These are phyloP conservation scores for Penicillium occitanis DNA, from an alignment of 2,329 filamentous ascomycete genomes.

Conservation along the genomic window DNA sequence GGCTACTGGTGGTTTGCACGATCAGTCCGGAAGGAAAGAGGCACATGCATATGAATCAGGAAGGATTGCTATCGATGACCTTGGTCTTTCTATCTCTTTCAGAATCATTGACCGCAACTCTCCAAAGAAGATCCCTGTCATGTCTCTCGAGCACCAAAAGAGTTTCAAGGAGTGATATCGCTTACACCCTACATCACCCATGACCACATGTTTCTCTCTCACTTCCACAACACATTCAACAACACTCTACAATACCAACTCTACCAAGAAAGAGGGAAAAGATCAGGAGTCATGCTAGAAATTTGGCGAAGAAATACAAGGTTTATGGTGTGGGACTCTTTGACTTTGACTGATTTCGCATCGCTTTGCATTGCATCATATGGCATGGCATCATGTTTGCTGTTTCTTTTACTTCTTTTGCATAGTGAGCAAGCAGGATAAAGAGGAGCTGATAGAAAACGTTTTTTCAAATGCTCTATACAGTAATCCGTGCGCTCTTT, in stretches of 20 bases:
- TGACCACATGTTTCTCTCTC: too few relatives aligned
- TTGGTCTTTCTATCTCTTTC: not conserved
- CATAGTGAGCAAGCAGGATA: constrained; percentile 16
- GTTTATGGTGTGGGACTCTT: constrained; percentile 3
- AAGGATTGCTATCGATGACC: not conserved
- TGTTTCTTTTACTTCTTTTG: not conserved
- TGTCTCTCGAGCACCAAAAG: not conserved
- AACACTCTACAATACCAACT: not conserved
- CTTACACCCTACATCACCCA: not conserved
- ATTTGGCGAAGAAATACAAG: not conserved
- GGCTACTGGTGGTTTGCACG: not conserved
- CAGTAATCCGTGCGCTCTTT: constrained; percentile 6
- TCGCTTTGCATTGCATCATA: constrained; percentile 13
- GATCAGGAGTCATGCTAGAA: constrained; percentile 5
- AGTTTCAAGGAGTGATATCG: not conserved
- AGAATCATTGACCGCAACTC: not conserved
- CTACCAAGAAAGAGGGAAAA: not conserved
- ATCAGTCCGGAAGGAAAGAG: not conserved
- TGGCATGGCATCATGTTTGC: constrained; percentile 8
- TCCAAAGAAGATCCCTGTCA: not conserved
- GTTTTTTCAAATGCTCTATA: constrained; percentile 10
- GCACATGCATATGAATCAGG: not conserved
- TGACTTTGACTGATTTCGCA: constrained; percentile 6
- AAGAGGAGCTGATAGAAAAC: constrained; percentile 15
- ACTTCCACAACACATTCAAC: not conserved